Percentiles rank a stretch among this genome's conserved stretches.
These are phyloP conservation scores for Sporothrix euskadiensis DNA, from an alignment of 2,329 filamentous ascomycete genomes.

Conservation along the genomic window DNA sequence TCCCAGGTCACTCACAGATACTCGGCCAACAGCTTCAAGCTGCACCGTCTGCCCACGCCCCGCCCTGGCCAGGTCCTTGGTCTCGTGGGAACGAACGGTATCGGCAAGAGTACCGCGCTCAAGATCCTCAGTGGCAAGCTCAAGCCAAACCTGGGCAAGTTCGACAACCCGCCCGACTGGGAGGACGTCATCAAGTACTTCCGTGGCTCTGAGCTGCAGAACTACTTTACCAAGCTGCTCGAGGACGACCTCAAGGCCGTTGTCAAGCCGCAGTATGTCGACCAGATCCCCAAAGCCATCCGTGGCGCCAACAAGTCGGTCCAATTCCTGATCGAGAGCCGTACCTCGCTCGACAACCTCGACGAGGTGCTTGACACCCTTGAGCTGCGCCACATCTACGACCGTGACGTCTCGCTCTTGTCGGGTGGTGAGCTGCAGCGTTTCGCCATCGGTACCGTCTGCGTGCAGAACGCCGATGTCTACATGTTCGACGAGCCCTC, in stretches of 20 bases:
- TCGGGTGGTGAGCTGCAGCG: conserved; percentile 98
- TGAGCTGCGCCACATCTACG: conserved; percentile 65
- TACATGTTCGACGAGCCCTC: conserved; percentile 99
- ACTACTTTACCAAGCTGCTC: conserved; percentile 98
- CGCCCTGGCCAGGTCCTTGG: conserved; percentile 93
- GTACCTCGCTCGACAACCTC: conserved; percentile 74
- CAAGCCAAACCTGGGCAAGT: conserved; percentile 94
- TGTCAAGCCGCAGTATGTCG: conserved; percentile 98
- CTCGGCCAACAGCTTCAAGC: conserved; percentile 99
- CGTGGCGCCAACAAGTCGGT: conserved; percentile 80
- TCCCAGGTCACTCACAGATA: conserved; percentile 98
- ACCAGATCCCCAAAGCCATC: conserved; percentile 93
- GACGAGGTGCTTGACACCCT: conserved; percentile 80
- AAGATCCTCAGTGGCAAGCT: conserved; percentile 98
- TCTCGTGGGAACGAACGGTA: conserved; percentile 98
- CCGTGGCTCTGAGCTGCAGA: conserved; percentile 93
- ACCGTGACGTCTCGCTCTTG: conserved; percentile 84
- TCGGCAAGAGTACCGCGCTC: conserved; percentile 98
- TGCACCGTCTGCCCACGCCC: conserved; percentile 94
- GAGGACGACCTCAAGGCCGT: conserved; percentile 97
- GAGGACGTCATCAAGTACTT: conserved; percentile 99
- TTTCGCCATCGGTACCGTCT: conserved; percentile 94
- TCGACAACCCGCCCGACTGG: conserved; percentile 97
- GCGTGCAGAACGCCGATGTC: conserved; percentile 93
- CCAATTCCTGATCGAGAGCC: conserved; percentile 72